These are phyloP conservation scores for Steccherinum ochraceum DNA, from an alignment of 768 basidiomycete genomes.

Conservation along the genomic window DNA sequence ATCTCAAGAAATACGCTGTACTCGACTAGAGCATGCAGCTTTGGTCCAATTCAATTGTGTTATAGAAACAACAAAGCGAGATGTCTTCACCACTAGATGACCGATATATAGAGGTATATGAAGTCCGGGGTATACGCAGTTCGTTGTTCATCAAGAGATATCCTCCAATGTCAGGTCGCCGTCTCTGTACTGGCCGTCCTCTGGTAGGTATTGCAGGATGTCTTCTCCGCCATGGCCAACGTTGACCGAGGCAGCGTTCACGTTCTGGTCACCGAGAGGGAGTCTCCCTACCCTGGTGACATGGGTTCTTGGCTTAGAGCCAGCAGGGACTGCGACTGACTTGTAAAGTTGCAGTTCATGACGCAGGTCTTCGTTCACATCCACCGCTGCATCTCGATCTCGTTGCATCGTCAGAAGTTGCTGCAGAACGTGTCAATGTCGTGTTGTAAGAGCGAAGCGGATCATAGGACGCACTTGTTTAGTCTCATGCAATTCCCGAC, in stretches of 20 bases:
- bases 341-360: slow-evolving; percentile 29
- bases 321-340: slow-evolving; percentile 24
- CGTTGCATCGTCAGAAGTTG: slow-evolving; percentile 23
- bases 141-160: slow-evolving; percentile 16
- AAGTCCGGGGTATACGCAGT: neutral
- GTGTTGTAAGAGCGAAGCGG: neutral
- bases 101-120: neutral
- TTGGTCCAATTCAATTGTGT: too few species aligned
- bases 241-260: slow-evolving; percentile 1
- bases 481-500: slow-evolving; percentile 70
- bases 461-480: slow-evolving; percentile 59
- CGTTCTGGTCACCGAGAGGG: slow-evolving; percentile 18
- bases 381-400: slow-evolving; percentile 23
- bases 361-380: slow-evolving; percentile 25
- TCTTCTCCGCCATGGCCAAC: slow-evolving; percentile 4
- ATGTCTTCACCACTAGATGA: too few species aligned
- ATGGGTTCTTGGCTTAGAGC: slow-evolving; percentile 25
- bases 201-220: slow-evolving; percentile 11
- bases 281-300: slow-evolving; percentile 27
- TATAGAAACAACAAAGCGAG: too few species aligned
- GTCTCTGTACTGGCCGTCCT: slow-evolving; percentile 7
- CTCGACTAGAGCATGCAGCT: slow-evolving; percentile 61
- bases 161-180: slow-evolving; percentile 28
- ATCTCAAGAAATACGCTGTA: slow-evolving; percentile 86
- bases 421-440: slow-evolving; percentile 12